Base-by-base conservation (phyloP, 1,139 yeast genomes). In the Protomyces lactucae-debilis region DNA sequence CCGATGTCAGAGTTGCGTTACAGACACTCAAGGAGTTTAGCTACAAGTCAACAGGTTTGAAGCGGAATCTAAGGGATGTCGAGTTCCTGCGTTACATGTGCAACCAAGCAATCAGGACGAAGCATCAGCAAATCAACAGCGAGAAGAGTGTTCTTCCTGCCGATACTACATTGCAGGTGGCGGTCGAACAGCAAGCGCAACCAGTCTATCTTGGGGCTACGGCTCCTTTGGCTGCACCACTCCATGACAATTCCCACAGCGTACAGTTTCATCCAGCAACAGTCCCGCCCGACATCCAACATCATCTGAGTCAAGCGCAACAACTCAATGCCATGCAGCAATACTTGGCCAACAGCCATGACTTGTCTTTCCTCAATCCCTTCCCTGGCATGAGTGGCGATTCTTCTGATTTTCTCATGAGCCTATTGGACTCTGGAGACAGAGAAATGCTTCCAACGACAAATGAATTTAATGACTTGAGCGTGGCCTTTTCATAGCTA, bases 1-100 rank as follows among this genome's bases (percentile, higher is more conserved):
- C 54, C 36, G 63, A 59, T 40, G 43, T 59, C n/a, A 56, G 63
- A n/a, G 57, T 59, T 18, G 63, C 63, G 14, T 32, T 59, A 3
- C 52, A 48, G 21, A 25, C 52, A 8, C 36, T 59, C 28, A 59
- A 52, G 63, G 57, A 52, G 8, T 59, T 59, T n/a, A 59, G 63
- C 28, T 51, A 52, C 23, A 52, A 45, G 45, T 59, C 63, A n/a
- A 39, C 46, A n/a, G 37, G 48, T 12, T 55, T 57, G 36, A 48
- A 52, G 21, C 43, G 63, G 5, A 59, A 39, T 32, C 52, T 59
- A 23, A 51, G 63, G 8, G 63, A 59, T 51, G 52, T 59, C 16
- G 45, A 59, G 37, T 59, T 59, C 28, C 36, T 59, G 57, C 56
- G 63, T 14, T 52, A 59, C 53, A 37, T 59, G 35, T 59, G 57